Percentiles rank a stretch among this genome's conserved stretches.
These are phyloP conservation scores for Trichoderma pleuroti DNA, from an alignment of 2,329 filamentous ascomycete genomes.

Conservation along the genomic window DNA sequence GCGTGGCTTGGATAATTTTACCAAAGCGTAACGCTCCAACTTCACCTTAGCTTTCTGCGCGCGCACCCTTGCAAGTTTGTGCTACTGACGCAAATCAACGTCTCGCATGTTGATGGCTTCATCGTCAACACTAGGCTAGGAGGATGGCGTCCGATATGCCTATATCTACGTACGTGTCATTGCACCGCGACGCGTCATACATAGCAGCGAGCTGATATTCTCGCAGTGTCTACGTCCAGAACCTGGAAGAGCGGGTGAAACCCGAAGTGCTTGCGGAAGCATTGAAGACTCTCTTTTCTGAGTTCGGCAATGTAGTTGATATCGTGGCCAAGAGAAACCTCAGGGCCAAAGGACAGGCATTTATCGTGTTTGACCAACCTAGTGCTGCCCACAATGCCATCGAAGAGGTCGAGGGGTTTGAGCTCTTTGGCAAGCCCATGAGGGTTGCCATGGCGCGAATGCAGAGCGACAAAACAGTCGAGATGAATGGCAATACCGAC, in stretches of 20 bases:
- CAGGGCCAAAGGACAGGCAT: slow-evolving; percentile 91
- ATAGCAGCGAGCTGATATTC: slow-evolving; percentile 35
- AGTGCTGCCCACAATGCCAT: slow-evolving; percentile 78
- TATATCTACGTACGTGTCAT: slow-evolving; percentile 70
- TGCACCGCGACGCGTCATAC: slow-evolving; percentile 61
- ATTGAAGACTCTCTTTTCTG: slow-evolving; percentile 74
- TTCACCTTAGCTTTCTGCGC: background rate
- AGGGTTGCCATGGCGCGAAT: slow-evolving; percentile 76
- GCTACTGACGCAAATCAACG: background rate
- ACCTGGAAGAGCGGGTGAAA: slow-evolving; percentile 91
- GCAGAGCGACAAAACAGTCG: slow-evolving; percentile 82
- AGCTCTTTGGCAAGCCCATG: slow-evolving; percentile 90
- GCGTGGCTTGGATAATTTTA: background rate
- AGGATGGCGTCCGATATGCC: slow-evolving; percentile 32
- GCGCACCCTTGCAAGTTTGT: background rate
- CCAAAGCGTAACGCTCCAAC: background rate
- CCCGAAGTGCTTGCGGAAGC: slow-evolving; percentile 70
- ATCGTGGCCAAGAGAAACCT: slow-evolving; percentile 86
- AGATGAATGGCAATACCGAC: slow-evolving; percentile 68
- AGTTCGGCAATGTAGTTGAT: slow-evolving; percentile 83
- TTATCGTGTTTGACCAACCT: slow-evolving; percentile 82
- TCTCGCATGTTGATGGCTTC: background rate
- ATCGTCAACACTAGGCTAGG: background rate
- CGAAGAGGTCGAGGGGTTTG: slow-evolving; percentile 87
- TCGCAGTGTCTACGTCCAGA: slow-evolving; percentile 66